Evolutionary conservation across 805 yeast species (phyloP).

Genomic region (Myxozyma nipponensis): DNA sequence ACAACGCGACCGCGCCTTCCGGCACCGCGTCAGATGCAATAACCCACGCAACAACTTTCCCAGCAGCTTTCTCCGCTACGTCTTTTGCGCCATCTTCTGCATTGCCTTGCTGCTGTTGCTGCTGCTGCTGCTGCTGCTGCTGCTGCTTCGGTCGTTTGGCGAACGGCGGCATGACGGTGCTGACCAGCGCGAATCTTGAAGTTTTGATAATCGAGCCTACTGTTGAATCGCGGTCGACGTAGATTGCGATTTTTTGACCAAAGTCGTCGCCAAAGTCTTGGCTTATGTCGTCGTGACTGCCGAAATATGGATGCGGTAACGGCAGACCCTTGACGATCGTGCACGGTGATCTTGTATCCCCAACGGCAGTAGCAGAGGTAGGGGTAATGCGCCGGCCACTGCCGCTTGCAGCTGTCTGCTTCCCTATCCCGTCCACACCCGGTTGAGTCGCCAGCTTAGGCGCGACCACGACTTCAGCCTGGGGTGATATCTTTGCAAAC

Average conservation of each 20-base stretch:
- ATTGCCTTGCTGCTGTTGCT: not conserved
- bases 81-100: too few relatives aligned
- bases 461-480: slow-evolving; percentile 70
- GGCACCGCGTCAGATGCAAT: slow-evolving; percentile 41
- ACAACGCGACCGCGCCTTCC: slow-evolving; percentile 44
- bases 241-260: slow-evolving; percentile 41
- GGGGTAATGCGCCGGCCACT: slow-evolving; percentile 7
- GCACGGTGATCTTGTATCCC: slow-evolving; percentile 33
- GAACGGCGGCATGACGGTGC: slow-evolving; percentile 29
- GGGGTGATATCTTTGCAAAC: slow-evolving; percentile 55
- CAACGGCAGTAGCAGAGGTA: not conserved
- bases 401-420: slow-evolving; percentile 7
- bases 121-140: slow-evolving; percentile 2
- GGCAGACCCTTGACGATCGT: slow-evolving; percentile 48
- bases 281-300: slow-evolving; percentile 25
- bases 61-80: slow-evolving; percentile 33
- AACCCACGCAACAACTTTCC: slow-evolving; percentile 50
- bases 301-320: slow-evolving; percentile 48
- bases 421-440: not conserved
- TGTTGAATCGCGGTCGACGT: slow-evolving; percentile 43
- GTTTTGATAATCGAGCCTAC: slow-evolving; percentile 37
- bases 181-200: slow-evolving; percentile 35
- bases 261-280: slow-evolving; percentile 24
- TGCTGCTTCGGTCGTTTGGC: slow-evolving; percentile 1
- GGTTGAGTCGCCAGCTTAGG: slow-evolving; percentile 45